Evolutionary conservation across 2,329 filamentous ascomycete genomes (phyloP), one percentile per base, ranked within the genome.

Genomic region (Zasmidium citrigriseum): DNA sequence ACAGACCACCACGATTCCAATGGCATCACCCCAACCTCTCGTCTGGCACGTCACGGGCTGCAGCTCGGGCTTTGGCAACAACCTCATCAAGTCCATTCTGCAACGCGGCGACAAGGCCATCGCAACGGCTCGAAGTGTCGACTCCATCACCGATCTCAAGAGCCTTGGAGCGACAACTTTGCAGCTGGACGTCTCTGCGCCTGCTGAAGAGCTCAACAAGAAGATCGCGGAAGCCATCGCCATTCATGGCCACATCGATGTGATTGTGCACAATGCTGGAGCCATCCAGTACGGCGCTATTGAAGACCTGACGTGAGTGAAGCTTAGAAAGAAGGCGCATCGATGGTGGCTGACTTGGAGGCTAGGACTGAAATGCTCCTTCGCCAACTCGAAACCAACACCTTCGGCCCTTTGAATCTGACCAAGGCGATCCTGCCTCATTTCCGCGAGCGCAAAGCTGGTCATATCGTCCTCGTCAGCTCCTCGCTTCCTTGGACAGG

Each of bases 81-180:
- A 44, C 11, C 16, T 50, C 18, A 22, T 18, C 12, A 41, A 41
- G 20, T 21, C 23, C 9, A 20, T 23, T 14, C 53, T 55, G 14
- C 16, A 44, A 2, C 21, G 47, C 10, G 77, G 79, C 20, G 74
- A 80, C 66, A 71, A 73, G 20, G 73, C 80, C 47, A 76, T 77
- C 58, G 72, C 80, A 12, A 66, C 80, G 41, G 78, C 81, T 58
- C 71, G 75, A 47, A 76, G 80, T 52, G 46, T 51, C 11, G 51
- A 50, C 21, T 55, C 57, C 23, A 47, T 65, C 18, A 46, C 38
- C 12, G 46, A 62, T 12, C 55, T 67, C 12, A 52, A 61, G 18
- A 24, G 18, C 20, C 46, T 55, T 16, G 59, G 63, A 21, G 63
- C 64, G 21, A 52, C 49, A 53, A 55, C 54, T 10, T 38, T 60